Evolutionary conservation across 805 yeast species (phyloP).

Genomic region (Pichia phayaonensis): DNA sequence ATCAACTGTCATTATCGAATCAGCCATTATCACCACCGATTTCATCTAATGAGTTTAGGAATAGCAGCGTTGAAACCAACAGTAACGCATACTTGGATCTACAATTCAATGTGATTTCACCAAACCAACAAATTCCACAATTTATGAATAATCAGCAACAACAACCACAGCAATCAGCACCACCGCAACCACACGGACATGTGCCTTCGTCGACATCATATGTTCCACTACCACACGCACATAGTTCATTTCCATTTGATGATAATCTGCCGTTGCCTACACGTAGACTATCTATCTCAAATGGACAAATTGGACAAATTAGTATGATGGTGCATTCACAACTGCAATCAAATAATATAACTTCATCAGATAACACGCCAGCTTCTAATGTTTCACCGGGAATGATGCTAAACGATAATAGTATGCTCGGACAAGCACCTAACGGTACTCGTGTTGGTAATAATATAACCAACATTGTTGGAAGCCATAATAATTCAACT

Average conservation of each 20-base stretch:
- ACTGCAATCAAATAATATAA: background rate
- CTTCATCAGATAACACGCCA: constrained; percentile 4
- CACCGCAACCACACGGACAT: background rate
- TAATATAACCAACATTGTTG: no score
- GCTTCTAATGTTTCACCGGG: background rate
- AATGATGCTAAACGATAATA: background rate
- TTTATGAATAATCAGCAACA: background rate
- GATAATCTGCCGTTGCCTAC: constrained; percentile 24
- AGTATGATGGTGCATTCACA: constrained; percentile 25
- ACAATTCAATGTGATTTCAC: background rate
- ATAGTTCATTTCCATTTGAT: background rate
- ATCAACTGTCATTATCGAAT: background rate
- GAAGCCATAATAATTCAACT: constrained; percentile 13
- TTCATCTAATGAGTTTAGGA: background rate
- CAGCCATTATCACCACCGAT: background rate
- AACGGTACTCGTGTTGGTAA: no score
- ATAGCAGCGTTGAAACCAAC: background rate
- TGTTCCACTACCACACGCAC: background rate
- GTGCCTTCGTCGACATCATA: background rate
- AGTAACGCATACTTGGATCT: background rate
- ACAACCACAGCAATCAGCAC: background rate
- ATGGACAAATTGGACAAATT: constrained; percentile 79
- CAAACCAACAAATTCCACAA: background rate
- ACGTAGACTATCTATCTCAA: constrained; percentile 72
- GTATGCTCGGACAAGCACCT: background rate